Percentiles rank a stretch among this genome's conserved stretches.
These are phyloP conservation scores for Funneliformis caledonium DNA, from an alignment of 371 early-diverging fungal species.

Conservation along the genomic window DNA sequence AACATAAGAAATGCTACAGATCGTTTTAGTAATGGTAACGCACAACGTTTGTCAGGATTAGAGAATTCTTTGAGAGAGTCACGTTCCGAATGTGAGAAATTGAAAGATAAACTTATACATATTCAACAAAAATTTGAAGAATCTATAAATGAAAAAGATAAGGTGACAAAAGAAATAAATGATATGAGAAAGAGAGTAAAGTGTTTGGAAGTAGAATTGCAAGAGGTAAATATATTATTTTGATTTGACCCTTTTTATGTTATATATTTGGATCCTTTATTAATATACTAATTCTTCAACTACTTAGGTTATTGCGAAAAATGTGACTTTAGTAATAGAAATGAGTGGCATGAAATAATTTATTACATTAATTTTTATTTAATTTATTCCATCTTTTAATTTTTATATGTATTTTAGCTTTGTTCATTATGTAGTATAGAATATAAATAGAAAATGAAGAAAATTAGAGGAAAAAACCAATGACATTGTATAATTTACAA, in stretches of 20 bases:
- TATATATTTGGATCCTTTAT: background rate
- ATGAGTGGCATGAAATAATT: background rate
- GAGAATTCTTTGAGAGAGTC: constrained; percentile 4
- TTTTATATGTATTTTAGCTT: too few species aligned
- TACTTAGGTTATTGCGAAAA: background rate
- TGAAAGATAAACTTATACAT: background rate
- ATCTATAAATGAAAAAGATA: constrained; percentile 22
- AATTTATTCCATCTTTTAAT: too few species aligned
- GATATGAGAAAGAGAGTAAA: background rate
- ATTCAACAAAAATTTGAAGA: constrained; percentile 11
- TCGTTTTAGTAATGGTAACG: background rate
- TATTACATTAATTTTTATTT: too few species aligned
- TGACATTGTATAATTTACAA: too few species aligned
- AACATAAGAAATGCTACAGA: background rate
- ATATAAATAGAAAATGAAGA: too few species aligned
- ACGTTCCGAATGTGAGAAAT: background rate
- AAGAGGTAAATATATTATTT: background rate
- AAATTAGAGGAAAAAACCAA: too few species aligned
- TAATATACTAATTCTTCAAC: background rate
- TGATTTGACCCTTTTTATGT: background rate
- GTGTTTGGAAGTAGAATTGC: background rate
- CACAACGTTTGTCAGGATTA: background rate
- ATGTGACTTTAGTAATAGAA: background rate
- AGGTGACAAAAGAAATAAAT: background rate
- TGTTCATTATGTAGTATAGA: too few species aligned